phyloP scores from a whole-genome alignment of 2,329 filamentous ascomycete species.

The Curvularia sp. region DNA sequence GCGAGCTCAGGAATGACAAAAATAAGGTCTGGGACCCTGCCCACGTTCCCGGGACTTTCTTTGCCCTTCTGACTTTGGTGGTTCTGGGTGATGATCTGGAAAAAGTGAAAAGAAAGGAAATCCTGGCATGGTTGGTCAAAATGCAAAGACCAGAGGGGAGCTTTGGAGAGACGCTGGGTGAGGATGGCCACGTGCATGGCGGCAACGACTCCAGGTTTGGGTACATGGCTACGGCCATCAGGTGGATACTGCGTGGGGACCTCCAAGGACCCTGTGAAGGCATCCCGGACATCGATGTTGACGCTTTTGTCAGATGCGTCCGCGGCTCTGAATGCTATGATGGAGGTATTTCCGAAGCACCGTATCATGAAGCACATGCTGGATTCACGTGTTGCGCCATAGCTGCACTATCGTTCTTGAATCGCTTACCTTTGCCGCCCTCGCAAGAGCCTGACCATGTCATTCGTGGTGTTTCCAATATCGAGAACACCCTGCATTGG shows the following conservation, averaged over 20 bases:
- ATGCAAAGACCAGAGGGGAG: conserved; percentile 86
- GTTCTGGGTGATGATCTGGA: conserved; percentile 66
- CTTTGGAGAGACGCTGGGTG: conserved; percentile 81
- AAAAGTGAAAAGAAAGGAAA: conserved; percentile 70
- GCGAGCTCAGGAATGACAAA: conserved; percentile 55
- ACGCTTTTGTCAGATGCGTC: conserved; percentile 73
- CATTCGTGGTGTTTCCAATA: conserved; percentile 47
- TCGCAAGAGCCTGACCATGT: conserved; percentile 35
- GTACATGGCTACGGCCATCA: conserved; percentile 80
- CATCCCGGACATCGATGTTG: conserved; percentile 76
- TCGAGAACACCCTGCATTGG: conserved; percentile 54
- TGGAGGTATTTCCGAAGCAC: conserved; percentile 80
- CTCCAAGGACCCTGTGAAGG: conserved; percentile 61
- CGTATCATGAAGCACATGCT: conserved; percentile 82
- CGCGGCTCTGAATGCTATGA: conserved; percentile 76
- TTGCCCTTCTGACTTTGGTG: conserved; percentile 78
- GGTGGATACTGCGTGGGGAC: conserved; percentile 77
- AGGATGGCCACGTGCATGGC: conserved; percentile 69
- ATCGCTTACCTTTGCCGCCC: conserved; percentile 58
- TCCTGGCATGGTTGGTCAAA: conserved; percentile 74
- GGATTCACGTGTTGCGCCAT: conserved; percentile 93
- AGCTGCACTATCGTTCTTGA: conserved; percentile 77
- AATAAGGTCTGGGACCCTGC: conserved; percentile 73
- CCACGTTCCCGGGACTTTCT: conserved; percentile 87
- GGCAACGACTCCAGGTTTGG: conserved; percentile 87